A percentile compares a stretch with the other conserved stretches of the same genome.
Conservation (phyloP, 441 rosid species). For the Isatis lusitanica region DNA sequence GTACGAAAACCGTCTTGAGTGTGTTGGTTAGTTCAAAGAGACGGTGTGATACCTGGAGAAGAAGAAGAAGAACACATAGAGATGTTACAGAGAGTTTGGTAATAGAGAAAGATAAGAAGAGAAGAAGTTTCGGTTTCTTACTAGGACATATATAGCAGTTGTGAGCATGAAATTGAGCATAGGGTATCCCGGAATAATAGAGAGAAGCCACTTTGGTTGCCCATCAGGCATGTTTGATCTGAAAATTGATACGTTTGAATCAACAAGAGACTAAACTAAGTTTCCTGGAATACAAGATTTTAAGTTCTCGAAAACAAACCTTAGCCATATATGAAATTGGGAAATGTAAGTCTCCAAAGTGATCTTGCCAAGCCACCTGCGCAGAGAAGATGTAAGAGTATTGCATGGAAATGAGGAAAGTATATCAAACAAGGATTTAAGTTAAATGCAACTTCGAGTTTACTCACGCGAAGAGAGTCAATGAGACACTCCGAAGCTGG, state of each 20-base stretch:
- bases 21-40: constrained; percentile 80
- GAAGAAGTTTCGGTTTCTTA: constrained; percentile 40
- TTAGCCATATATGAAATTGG: constrained; percentile 97
- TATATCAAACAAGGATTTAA: neutral
- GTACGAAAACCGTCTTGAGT: constrained; percentile 72
- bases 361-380: constrained; percentile 95
- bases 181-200: constrained; percentile 88
- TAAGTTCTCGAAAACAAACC: constrained; percentile 48
- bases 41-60: constrained; percentile 73
- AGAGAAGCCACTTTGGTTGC: constrained; percentile 98
- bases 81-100: neutral
- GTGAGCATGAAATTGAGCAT: constrained; percentile 95
- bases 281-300: neutral
- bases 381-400: constrained; percentile 1
- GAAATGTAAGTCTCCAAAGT: constrained; percentile 96
- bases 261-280: neutral
- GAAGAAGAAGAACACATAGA: constrained; percentile 14
- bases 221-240: constrained; percentile 87
- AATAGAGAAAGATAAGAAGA: neutral
- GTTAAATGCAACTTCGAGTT: constrained; percentile 25
- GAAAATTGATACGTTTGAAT: constrained; percentile 20
- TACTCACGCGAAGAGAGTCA: constrained; percentile 84
- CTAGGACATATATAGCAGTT: constrained; percentile 80
- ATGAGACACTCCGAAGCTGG: constrained; percentile 67
- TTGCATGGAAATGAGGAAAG: constrained; percentile 14